Percentiles rank a stretch among this genome's conserved stretches.
Evolutionary conservation across 352 stramenopile genomes (phyloP).

Genomic region (Phytophthora podocarpi): DNA sequence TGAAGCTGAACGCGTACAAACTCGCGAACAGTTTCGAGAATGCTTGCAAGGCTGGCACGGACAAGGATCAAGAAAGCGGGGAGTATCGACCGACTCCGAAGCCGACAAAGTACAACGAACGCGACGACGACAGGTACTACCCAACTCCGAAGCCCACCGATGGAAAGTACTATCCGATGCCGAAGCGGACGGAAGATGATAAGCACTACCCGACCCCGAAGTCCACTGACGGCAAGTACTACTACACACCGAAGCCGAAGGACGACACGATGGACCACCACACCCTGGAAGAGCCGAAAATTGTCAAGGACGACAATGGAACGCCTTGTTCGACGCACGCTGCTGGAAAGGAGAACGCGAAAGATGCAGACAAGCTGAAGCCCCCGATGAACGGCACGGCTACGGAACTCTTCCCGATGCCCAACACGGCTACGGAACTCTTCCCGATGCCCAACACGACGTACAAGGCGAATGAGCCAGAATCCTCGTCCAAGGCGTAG

Average conservation of each 20-base stretch:
- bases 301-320: slow-evolving; percentile 4
- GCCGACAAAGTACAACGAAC: too few relatives aligned
- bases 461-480: slow-evolving; percentile 21
- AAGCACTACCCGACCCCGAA: slow-evolving; percentile 12
- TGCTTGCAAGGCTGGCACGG: slow-evolving; percentile 6
- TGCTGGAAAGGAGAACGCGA: slow-evolving; percentile 3
- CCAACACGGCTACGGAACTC: slow-evolving; percentile 8
- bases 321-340: background rate
- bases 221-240: slow-evolving; percentile 9
- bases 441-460: slow-evolving; percentile 32
- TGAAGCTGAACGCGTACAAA: slow-evolving; percentile 33
- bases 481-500: slow-evolving; percentile 10
- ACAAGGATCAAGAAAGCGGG: background rate
- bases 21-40: slow-evolving; percentile 11
- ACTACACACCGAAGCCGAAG: slow-evolving; percentile 2
- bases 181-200: background rate
- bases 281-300: slow-evolving; percentile 2
- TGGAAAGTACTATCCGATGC: slow-evolving; percentile 1
- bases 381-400: slow-evolving; percentile 24
- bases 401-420: slow-evolving; percentile 11
- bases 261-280: background rate
- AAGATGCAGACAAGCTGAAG: slow-evolving; percentile 16
- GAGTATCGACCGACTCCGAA: slow-evolving; percentile 3
- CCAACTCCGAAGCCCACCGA: slow-evolving; percentile 12
- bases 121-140: slow-evolving; percentile 15